Evolutionary conservation across 495 filamentous ascomycete species (phyloP).

Genomic region (Evernia prunastri): DNA sequence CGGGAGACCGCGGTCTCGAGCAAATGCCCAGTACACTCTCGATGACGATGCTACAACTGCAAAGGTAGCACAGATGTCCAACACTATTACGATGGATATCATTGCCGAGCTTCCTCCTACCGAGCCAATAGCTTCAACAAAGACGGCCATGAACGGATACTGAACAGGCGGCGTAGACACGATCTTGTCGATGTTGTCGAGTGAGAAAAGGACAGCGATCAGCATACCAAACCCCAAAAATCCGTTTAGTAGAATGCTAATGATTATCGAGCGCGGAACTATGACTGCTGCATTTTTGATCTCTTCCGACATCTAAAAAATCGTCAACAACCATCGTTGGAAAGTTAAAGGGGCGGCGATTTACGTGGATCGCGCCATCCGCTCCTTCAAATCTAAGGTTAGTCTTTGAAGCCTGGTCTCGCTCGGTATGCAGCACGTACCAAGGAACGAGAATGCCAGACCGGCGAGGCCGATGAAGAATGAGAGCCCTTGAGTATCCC

Average conservation of each 20-base stretch:
- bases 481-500: slow-evolving; percentile 37
- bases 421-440: too few species aligned
- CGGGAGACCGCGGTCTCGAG: slow-evolving; percentile 46
- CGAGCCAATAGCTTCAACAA: slow-evolving; percentile 30
- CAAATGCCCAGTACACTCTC: slow-evolving; percentile 50
- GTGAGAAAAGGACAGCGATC: slow-evolving; percentile 30
- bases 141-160: slow-evolving; percentile 41
- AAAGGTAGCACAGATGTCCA: slow-evolving; percentile 38
- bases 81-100: slow-evolving; percentile 30
- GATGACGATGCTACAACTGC: slow-evolving; percentile 45
- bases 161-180: slow-evolving; percentile 23
- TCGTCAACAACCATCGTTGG: too few species aligned
- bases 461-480: slow-evolving; percentile 41
- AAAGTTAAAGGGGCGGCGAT: too few species aligned
- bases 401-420: too few species aligned
- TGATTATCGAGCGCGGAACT: slow-evolving; percentile 42
- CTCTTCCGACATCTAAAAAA: slow-evolving; percentile 45
- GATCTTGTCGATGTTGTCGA: slow-evolving; percentile 31
- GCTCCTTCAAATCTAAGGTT: too few species aligned
- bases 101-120: slow-evolving; percentile 30
- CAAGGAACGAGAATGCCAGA: slow-evolving; percentile 36
- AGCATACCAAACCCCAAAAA: slow-evolving; percentile 31
- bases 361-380: slow-evolving; percentile 15
- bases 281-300: slow-evolving; percentile 35
- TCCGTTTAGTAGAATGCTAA: slow-evolving; percentile 40